A percentile compares a stretch with the other conserved stretches of the same genome.
These are phyloP conservation scores for Saccharomycopsis selenospora DNA, from an alignment of 805 yeast genomes.

Conservation along the genomic window DNA sequence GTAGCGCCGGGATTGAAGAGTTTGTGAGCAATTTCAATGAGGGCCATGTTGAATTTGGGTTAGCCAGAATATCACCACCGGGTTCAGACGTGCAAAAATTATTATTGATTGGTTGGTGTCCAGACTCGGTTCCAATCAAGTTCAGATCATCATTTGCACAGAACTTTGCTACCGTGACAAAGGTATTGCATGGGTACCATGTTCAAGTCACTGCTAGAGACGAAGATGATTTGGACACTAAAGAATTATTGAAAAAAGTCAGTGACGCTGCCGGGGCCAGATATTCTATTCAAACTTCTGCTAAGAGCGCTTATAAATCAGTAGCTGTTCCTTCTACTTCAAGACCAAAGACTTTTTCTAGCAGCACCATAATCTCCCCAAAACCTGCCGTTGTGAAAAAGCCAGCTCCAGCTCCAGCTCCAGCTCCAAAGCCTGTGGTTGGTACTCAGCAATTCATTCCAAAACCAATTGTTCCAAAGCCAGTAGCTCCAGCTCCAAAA, in stretches of 20 bases:
- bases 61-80: slow-evolving; percentile 80
- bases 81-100: slow-evolving; percentile 87
- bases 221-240: slow-evolving; percentile 76
- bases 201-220: slow-evolving; percentile 97
- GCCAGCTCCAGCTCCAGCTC: slow-evolving; percentile 27
- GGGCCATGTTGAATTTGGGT: slow-evolving; percentile 74
- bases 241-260: slow-evolving; percentile 65
- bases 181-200: slow-evolving; percentile 74
- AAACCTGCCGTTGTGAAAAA: slow-evolving; percentile 27
- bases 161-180: slow-evolving; percentile 70
- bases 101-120: slow-evolving; percentile 91
- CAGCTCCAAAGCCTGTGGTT: slow-evolving; percentile 33
- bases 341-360: slow-evolving; percentile 14
- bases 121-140: slow-evolving; percentile 85
- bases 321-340: slow-evolving; percentile 23
- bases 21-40: slow-evolving; percentile 80
- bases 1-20: slow-evolving; percentile 64
- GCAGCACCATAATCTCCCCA: slow-evolving; percentile 15
- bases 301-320: no score
- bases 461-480: slow-evolving; percentile 29
- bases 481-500: slow-evolving; percentile 24
- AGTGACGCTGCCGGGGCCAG: slow-evolving; percentile 95
- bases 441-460: slow-evolving; percentile 25
- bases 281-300: slow-evolving; percentile 54
- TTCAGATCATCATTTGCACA: slow-evolving; percentile 68